Base-by-base conservation (phyloP, 306 rosid genomes). In the Castanea sativa region DNA sequence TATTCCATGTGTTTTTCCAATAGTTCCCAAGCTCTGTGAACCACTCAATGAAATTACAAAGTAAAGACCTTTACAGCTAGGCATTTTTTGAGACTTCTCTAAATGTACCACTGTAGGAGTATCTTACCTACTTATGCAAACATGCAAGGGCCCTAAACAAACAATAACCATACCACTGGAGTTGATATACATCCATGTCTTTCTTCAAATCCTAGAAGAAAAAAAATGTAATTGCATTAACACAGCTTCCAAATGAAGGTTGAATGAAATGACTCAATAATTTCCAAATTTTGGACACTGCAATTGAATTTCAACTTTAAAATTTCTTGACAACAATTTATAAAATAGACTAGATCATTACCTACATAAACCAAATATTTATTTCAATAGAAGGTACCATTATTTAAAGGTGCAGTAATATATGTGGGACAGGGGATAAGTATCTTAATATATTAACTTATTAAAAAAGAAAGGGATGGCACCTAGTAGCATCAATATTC, bases 241-340 rank as follows among this genome's bases (percentile, higher is more conserved):
- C 38, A 33, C 38, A 33, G 1, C 38, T 33, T 5, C 35, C 38
- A 33, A 33, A 33, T 33, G 7, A 91, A 82, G 74, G 85, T 72
- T 73, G 93, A 90, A 81, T 88, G 97, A 79, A 91, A 86, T 67
- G 95, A 92, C 80, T 94, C 99, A 81, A 92, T 88, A 83, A 94
- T 92, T 87, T 94, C 99, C 91, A 94, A 85, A 87, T 94, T 94
- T 75, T 91, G 97, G 83, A 94, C 95, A 27, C 97, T 94, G 90
- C 74, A 86, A 78, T 84, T 67, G 71, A 83, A 86, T 69, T 79
- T 67, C 80, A 80, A 82, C 60, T 32, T 65, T 23, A 27, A 51
- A 33, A 33, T 5, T 33, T 33, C 38, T 5, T 33, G 38, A 33
- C 38, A 33, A 33, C 38, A 33, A 0, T 33, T 33, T 33, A 33